Evolutionary conservation across 169 alveolate species (phyloP), one percentile per base, ranked within the genome.

Genomic region (Eimeria praecox): DNA sequence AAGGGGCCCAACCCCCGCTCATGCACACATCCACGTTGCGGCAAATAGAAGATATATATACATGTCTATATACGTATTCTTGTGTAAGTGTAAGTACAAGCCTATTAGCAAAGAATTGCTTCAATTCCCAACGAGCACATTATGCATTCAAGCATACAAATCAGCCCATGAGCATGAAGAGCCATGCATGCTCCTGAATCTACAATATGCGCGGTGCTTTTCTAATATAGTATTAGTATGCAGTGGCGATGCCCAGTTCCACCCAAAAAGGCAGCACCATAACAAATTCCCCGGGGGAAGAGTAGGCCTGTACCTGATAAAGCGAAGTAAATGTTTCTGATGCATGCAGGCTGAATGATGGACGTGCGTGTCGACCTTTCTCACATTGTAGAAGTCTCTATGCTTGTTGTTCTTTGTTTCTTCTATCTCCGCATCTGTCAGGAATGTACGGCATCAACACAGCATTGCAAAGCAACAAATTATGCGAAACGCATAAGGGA

Each of bases 311-410:
- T 82, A 97, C 95, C 98, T 88, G 40, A 98, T 98, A 92, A 98
- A 98, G 54, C 98, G 97, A n/a, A 97, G 96, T 27, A 98, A 96
- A 46, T 97, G 98, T 95, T 98, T 97, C 83, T 98, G 99, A 56
- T 97, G 98, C 99, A 98, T 98, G 69, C 99, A 98, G 22, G 98
- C 98, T n/a, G 98, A 95, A 94, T 98, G 99, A 87, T 99, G 99
- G 30, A 99, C 98, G 96, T 99, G 99, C 27, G 99, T 98, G 95
- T 99, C 99, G 27, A 99, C 99, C 88, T 99, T 99, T 62, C 98
- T 94, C 20, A 98, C 98, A 93, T 98, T 98, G 96, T 99, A 98
- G 97, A 99, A 99, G 92, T 98, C 99, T 18, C 98, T 96, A 54
- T 97, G 97, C 54, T 95, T 95, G 77, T 97, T 98, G 62, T 64